Evolutionary conservation across 257 asterid species (phyloP), one percentile per base, ranked within the genome.

Genomic region (Ilex asprella): DNA sequence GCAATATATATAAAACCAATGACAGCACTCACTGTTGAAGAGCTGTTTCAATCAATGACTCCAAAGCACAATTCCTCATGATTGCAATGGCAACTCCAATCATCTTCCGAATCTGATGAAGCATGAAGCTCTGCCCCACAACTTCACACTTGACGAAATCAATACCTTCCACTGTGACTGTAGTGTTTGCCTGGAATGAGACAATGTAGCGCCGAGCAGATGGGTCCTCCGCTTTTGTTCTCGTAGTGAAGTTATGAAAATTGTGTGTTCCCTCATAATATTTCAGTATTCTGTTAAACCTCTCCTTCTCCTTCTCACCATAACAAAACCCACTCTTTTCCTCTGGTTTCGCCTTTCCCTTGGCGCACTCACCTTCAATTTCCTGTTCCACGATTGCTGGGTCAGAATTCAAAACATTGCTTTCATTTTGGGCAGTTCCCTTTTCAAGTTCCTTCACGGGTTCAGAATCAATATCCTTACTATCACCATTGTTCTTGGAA

Each of bases 71-170:
- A 57, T 87, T 78, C 82, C 99, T 86, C 96, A 93, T 85, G 64
- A 93, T 84, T 2, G 95, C 96, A 58, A 93, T 86, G 15, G 97
- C 97, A 67, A 93, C 95, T 61, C 99, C 99, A 0, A 93, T 84
- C 99, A 93, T 89, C 71, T 93, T 93, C 59, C 97, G 82, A 16
- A 93, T 93, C 70, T 93, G 99, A 78, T 93, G 99, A 75, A 93
- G 97, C 99, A 93, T 89, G 70, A 93, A 93, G 85, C 99, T 93
- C 77, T 93, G 99, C 39, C 97, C 97, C 56, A 89, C 73, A 27
- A 93, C 96, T 73, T 85, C 97, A 61, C 97, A 93, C 82, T 87
- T 89, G 60, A 93, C 83, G 69, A 93, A 89, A 30, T 89, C 92
- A n/a, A 87, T 82, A 3, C 97, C 95, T 31, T 78, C 90, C 16